Percentiles rank a stretch among this genome's conserved stretches.
Evolutionary conservation across 306 rosid species (phyloP).

Genomic region (Begonia peltatifolia): DNA sequence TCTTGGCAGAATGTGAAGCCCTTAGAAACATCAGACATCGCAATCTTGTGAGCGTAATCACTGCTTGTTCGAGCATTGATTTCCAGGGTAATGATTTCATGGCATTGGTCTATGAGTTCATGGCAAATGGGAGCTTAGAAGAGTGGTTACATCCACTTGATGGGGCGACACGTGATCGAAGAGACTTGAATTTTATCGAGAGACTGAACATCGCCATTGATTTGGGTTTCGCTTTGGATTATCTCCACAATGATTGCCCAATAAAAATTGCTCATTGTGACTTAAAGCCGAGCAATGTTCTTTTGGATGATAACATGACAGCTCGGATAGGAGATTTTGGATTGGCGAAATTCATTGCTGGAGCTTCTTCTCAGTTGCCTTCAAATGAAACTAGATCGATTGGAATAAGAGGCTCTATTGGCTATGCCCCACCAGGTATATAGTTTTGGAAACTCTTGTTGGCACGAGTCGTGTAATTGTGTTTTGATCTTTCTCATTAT

Average conservation of each 20-base stretch:
- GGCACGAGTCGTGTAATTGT: too few species aligned
- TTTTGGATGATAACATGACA: conserved; percentile 4
- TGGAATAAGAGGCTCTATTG: conserved; percentile 11
- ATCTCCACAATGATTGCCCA: conserved; percentile 5
- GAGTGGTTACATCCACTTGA: conserved; percentile 36
- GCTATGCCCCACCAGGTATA: conserved; percentile 9
- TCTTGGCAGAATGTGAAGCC: conserved; percentile 17
- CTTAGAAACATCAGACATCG: conserved; percentile 11
- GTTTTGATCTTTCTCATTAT: too few species aligned
- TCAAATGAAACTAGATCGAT: conserved; percentile 3
- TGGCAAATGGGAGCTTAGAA: conserved; percentile 51
- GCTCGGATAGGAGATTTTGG: conserved; percentile 12
- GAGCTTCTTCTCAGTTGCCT: not conserved
- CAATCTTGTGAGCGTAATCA: conserved; percentile 10
- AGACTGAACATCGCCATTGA: conserved; percentile 32
- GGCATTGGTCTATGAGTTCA: conserved; percentile 51
- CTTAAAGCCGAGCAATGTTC: conserved; percentile 14
- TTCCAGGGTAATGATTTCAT: conserved; percentile 35
- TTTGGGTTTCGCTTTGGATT: conserved; percentile 13
- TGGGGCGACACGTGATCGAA: conserved; percentile 10
- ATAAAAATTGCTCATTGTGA: conserved; percentile 10
- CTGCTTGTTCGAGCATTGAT: conserved; percentile 9
- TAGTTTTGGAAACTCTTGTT: not conserved
- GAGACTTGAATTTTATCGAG: not conserved
- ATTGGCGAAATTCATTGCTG: conserved; percentile 4